Evolutionary conservation across 805 yeast species (phyloP).

Genomic region (Cyberlindnera japonica): DNA sequence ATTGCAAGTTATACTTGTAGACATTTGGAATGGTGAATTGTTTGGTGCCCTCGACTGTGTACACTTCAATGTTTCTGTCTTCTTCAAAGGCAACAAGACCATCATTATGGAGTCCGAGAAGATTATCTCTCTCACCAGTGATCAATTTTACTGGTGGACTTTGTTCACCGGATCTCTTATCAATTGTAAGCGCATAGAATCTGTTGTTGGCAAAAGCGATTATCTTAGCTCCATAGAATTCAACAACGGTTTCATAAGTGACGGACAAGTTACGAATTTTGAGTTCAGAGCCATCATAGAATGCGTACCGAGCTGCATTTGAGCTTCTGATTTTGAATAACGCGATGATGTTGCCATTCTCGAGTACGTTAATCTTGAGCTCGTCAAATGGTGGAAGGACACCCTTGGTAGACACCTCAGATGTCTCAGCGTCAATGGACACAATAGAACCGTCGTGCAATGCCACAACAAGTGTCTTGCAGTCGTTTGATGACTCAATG

Average conservation of each 20-base stretch:
- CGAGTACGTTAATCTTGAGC: constrained; percentile 9
- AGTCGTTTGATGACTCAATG: not conserved
- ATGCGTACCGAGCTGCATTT: constrained; percentile 9
- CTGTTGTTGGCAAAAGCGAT: constrained; percentile 10
- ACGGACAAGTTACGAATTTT: constrained; percentile 10
- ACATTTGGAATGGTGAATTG: constrained; percentile 23
- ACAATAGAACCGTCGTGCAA: constrained; percentile 17
- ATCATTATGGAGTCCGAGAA: constrained; percentile 21
- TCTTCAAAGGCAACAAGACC: constrained; percentile 21
- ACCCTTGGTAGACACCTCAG: constrained; percentile 3
- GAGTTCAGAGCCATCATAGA: constrained; percentile 16
- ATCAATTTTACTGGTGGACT: constrained; percentile 10
- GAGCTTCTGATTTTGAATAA: constrained; percentile 9
- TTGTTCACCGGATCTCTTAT: constrained; percentile 12
- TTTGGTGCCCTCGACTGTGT: constrained; percentile 7
- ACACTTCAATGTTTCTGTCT: constrained; percentile 21
- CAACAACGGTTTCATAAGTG: constrained; percentile 17
- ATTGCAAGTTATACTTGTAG: constrained; percentile 21
- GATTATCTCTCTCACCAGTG: constrained; percentile 7
- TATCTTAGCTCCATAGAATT: constrained; percentile 25
- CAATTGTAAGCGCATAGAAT: constrained; percentile 11
- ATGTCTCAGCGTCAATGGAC: not conserved
- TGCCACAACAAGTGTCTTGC: constrained; percentile 5
- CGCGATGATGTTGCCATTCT: constrained; percentile 19
- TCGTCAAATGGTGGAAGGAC: constrained; percentile 8